phyloP scores from a whole-genome alignment of 2,329 filamentous ascomycete genomes.

The Leptographium lundbergii region DNA sequence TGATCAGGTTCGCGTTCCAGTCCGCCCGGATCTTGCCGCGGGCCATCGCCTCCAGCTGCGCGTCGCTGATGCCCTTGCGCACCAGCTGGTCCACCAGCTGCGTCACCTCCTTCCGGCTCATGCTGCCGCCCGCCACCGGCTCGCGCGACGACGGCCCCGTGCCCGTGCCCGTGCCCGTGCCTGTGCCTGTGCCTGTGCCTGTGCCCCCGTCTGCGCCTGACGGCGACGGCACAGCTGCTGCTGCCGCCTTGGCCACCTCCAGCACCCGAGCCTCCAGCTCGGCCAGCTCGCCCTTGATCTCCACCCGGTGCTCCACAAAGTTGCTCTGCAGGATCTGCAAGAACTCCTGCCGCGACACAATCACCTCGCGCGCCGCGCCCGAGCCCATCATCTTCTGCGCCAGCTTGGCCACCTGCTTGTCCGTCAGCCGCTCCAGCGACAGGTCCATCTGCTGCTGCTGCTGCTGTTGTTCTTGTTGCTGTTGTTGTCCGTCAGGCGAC shows the following conservation, averaged over 20 bases:
- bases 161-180: no score
- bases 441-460: background rate
- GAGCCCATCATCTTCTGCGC: slow-evolving; percentile 24
- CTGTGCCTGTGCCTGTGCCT: no score
- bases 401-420: slow-evolving; percentile 23
- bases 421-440: slow-evolving; percentile 17
- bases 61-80: slow-evolving; percentile 28
- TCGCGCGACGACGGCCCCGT: background rate
- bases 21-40: slow-evolving; percentile 32
- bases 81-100: slow-evolving; percentile 28
- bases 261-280: slow-evolving; percentile 20
- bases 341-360: slow-evolving; percentile 38
- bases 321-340: slow-evolving; percentile 27
- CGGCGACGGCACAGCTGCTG: background rate
- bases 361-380: slow-evolving; percentile 18
- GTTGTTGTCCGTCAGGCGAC: background rate
- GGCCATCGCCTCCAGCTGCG: slow-evolving; percentile 33
- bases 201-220: background rate
- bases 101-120: slow-evolving; percentile 28
- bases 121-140: slow-evolving; percentile 12
- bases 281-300: slow-evolving; percentile 28
- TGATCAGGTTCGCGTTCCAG: slow-evolving; percentile 30
- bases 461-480: background rate
- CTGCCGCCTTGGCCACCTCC: slow-evolving; percentile 6
- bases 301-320: slow-evolving; percentile 23